Conservation (phyloP, 164 flowering plant species). For the Hamamelis virginiana region DNA sequence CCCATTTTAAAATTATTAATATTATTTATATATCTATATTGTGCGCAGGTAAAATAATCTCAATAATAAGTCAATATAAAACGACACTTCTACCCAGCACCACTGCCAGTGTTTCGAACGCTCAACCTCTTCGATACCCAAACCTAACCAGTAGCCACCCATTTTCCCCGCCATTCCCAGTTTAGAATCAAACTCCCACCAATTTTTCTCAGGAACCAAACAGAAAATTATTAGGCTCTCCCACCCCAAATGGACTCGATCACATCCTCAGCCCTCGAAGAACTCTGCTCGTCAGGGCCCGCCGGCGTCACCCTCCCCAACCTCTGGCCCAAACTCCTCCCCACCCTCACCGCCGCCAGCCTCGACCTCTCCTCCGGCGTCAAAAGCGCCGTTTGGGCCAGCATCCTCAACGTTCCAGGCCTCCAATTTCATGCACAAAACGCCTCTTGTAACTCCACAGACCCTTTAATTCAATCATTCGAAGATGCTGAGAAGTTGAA, state of each 20-base stretch:
- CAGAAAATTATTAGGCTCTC: too few species aligned
- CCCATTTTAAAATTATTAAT: too few species aligned
- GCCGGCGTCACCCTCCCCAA: slow-evolving; percentile 42
- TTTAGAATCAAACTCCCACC: too few species aligned
- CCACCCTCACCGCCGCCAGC: slow-evolving; percentile 31
- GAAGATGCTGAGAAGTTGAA: slow-evolving; percentile 50
- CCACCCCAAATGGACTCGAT: slow-evolving; percentile 58
- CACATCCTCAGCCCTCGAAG: slow-evolving; percentile 63
- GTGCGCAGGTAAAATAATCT: too few species aligned
- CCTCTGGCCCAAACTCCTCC: slow-evolving; percentile 52
- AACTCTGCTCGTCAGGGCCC: slow-evolving; percentile 56
- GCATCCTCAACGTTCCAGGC: slow-evolving; percentile 42
- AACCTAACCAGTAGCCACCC: too few species aligned
- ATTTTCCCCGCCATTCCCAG: too few species aligned
- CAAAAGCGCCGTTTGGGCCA: slow-evolving; percentile 48
- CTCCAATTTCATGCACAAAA: slow-evolving; percentile 36
- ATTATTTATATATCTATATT: too few species aligned
- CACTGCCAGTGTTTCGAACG: too few species aligned
- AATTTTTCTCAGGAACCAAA: too few species aligned
- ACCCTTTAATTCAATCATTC: slow-evolving; percentile 29
- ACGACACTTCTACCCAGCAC: too few species aligned
- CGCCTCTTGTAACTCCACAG: slow-evolving; percentile 10
- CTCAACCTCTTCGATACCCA: too few species aligned
- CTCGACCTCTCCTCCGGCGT: slow-evolving; percentile 45
- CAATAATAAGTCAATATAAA: too few species aligned